These are phyloP conservation scores for Coniella vitis DNA, from an alignment of 2,329 filamentous ascomycete species.

Conservation along the genomic window DNA sequence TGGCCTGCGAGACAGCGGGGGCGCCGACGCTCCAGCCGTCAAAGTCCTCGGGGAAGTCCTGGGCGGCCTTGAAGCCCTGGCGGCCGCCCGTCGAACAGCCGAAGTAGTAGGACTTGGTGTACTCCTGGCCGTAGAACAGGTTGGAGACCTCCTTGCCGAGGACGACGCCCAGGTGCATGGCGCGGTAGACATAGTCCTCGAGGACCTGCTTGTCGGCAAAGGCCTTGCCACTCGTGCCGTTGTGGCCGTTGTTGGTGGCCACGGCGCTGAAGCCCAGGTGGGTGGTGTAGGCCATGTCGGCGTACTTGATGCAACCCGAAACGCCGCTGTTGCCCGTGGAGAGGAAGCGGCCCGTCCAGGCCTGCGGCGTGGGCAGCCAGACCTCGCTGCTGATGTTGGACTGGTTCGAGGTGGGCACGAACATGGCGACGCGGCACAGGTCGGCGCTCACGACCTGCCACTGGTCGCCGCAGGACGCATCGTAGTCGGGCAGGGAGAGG, in stretches of 20 bases:
- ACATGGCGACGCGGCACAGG: constrained; percentile 25
- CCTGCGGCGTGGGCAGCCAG: constrained; percentile 33
- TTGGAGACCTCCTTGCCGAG: constrained; percentile 40
- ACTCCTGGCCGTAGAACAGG: constrained; percentile 38
- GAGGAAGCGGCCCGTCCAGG: constrained; percentile 39
- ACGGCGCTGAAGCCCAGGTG: constrained; percentile 37
- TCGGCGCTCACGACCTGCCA: constrained; percentile 19
- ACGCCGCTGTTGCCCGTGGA: constrained; percentile 43
- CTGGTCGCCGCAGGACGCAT: constrained; percentile 28
- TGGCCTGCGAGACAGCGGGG: constrained; percentile 43
- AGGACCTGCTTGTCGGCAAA: constrained; percentile 30
- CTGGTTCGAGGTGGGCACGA: constrained; percentile 24
- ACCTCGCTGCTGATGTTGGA: constrained; percentile 39
- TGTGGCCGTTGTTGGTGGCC: constrained; percentile 44
- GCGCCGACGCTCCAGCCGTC: constrained; percentile 48
- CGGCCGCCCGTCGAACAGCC: constrained; percentile 54
- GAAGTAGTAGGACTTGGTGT: constrained; percentile 44
- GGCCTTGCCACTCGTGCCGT: constrained; percentile 29
- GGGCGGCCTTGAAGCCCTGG: constrained; percentile 47
- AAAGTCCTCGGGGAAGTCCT: constrained; percentile 48
- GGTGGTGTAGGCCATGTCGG: constrained; percentile 35
- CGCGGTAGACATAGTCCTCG: constrained; percentile 31
- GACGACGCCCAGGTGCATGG: constrained; percentile 41
- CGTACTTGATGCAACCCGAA: constrained; percentile 39
- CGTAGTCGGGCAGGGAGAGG: constrained; percentile 29